Conservation (phyloP, 176 grass and related monocot species). For the Raddia distichophylla region DNA sequence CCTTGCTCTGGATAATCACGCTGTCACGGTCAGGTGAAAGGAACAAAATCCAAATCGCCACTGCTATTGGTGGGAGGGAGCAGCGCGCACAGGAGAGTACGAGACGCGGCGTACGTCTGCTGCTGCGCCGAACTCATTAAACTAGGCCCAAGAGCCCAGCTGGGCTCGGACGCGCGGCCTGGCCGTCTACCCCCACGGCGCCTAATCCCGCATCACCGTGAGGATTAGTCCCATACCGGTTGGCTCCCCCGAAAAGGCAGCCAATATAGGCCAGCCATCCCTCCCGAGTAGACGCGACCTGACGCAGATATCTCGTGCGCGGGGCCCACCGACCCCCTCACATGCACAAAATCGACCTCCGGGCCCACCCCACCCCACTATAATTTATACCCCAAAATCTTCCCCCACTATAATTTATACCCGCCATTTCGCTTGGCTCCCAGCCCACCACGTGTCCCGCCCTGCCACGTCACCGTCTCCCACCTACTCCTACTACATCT, state of each 20-base stretch:
- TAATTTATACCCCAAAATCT: slow-evolving; percentile 16
- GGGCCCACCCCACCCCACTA: not conserved
- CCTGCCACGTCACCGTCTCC: slow-evolving; percentile 30
- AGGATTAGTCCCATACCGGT: slow-evolving; percentile 13
- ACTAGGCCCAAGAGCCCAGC: no score
- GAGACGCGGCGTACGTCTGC: not conserved
- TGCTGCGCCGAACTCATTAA: not conserved
- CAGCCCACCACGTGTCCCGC: slow-evolving; percentile 34
- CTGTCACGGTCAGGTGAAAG: not conserved
- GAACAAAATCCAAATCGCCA: not conserved
- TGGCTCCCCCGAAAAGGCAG: slow-evolving; percentile 32
- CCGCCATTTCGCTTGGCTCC: slow-evolving; percentile 47
- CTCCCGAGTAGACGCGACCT: not conserved
- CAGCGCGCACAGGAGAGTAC: not conserved
- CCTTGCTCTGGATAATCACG: not conserved
- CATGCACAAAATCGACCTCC: slow-evolving; percentile 22
- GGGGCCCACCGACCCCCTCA: slow-evolving; percentile 35
- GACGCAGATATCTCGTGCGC: slow-evolving; percentile 36
- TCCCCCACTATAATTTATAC: not conserved
- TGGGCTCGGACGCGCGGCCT: no score
- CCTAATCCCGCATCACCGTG: slow-evolving; percentile 35
- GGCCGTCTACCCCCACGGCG: slow-evolving; percentile 6
- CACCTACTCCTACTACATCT: slow-evolving; percentile 48
- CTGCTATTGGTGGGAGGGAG: not conserved
- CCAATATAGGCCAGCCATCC: not conserved